Conservation (phyloP, 2,329 filamentous ascomycete genomes). For the Aureobasidium sp. region DNA sequence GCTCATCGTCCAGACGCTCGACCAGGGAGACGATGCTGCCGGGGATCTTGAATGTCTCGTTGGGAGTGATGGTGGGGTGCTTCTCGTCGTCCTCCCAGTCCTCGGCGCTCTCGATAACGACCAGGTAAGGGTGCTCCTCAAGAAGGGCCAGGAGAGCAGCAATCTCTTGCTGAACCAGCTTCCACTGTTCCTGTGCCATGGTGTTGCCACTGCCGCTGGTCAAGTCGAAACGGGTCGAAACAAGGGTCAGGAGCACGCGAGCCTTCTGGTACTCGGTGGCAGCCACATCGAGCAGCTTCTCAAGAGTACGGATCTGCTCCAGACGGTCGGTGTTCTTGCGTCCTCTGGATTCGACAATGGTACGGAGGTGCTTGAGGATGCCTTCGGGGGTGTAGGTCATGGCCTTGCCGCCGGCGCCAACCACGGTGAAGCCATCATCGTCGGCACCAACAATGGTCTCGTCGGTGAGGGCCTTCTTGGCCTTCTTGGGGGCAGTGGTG, state of each 20-base stretch:
- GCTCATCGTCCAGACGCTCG: constrained; percentile 93
- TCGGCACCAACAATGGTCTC: constrained; percentile 51
- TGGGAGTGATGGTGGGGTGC: constrained; percentile 63
- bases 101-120: constrained; percentile 86
- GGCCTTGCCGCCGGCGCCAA: constrained; percentile 82
- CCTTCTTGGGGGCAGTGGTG: constrained; percentile 44
- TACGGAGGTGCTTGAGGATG: constrained; percentile 92
- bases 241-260: constrained; percentile 80
- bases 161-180: constrained; percentile 83
- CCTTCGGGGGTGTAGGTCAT: constrained; percentile 93
- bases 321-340: constrained; percentile 97
- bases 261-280: constrained; percentile 89
- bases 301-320: constrained; percentile 96
- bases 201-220: constrained; percentile 69
- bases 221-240: constrained; percentile 92
- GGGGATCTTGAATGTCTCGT: constrained; percentile 81
- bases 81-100: constrained; percentile 99
- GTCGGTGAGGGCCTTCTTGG: constrained; percentile 44
- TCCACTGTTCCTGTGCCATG: constrained; percentile 97
- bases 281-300: constrained; percentile 87
- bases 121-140: constrained; percentile 68
- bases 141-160: constrained; percentile 69
- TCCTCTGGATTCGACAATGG: constrained; percentile 90
- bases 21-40: constrained; percentile 92
- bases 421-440: constrained; percentile 81